Base-by-base conservation (phyloP, 1,139 yeast genomes). In the Pneumocystis sp. region DNA sequence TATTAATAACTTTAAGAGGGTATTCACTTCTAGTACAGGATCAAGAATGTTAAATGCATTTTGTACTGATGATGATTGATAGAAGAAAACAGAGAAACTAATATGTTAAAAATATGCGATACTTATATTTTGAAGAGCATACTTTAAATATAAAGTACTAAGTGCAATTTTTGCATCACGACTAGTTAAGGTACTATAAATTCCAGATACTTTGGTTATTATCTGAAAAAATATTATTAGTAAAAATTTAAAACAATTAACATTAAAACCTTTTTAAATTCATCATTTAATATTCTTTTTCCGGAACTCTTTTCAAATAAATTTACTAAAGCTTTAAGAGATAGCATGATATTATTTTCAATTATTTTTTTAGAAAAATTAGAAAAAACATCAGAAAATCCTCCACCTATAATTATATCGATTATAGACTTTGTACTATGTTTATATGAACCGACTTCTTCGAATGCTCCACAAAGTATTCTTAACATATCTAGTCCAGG, bases 401-500 rank as follows among this genome's bases (percentile, higher is more conserved):
- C 57, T n/a, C 37, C 57, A 25, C 63, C 64, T 21, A 65, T 63
- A 42, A 63, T 65, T 44, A 62, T 59, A 25, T 56, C 56, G 61
- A 62, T 65, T 61, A 62, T 63, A 8, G 37, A 25, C 15, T 29
- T 17, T 2, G 19, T 56, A 21, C 40, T 57, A 17, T 37, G 15
- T 62, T 56, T 31, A 37, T 59, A 29, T 35, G 62, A 62, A n/a
- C 60, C 44, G 10, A 50, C 34, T 34, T 56, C 62, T 12, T 63
- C 63, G 12, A 63, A 60, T 17, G 19, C 19, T 17, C n/a, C 37
- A 15, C 63, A 35, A 29, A 64, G 19, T 25, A 59, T 59, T 31
- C 90, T 78, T 63, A 85, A 71, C 19, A 85, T 74, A 72, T 85
- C 90, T 70, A 80, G 79, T 0, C 84, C 86, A 1, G 86, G 81